Evolutionary conservation across 2,329 filamentous ascomycete genomes (phyloP).

Genomic region (Geoglossum cookeanum): DNA sequence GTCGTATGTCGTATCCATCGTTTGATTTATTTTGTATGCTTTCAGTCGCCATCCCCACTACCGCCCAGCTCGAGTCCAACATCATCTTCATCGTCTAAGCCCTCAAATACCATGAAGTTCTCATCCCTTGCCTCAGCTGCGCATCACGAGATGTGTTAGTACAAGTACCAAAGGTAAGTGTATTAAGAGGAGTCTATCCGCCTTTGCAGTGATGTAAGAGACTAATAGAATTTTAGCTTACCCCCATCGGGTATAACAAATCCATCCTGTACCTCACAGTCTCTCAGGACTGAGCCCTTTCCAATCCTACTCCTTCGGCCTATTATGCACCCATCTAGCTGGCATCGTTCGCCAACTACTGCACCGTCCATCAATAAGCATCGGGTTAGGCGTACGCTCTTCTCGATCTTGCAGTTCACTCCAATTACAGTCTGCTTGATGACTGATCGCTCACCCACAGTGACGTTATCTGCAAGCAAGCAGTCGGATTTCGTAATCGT

Average conservation of each 20-base stretch:
- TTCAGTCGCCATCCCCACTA: neutral
- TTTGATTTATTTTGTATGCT: neutral
- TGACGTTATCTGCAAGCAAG: conserved; percentile 74
- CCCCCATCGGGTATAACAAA: conserved; percentile 68
- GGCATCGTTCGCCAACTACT: conserved; percentile 64
- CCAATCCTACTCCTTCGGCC: conserved; percentile 67
- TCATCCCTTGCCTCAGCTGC: conserved; percentile 37
- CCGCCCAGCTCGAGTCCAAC: conserved; percentile 8
- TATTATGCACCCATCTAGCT: conserved; percentile 72
- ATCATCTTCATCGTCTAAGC: conserved; percentile 20
- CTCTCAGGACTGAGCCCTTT: conserved; percentile 59
- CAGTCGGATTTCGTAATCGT: conserved; percentile 70
- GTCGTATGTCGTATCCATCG: neutral
- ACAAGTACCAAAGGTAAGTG: neutral
- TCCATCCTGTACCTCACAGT: conserved; percentile 78
- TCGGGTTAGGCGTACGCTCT: conserved; percentile 68
- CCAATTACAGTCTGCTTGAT: conserved; percentile 87
- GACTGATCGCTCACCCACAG: conserved; percentile 71
- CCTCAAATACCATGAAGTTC: conserved; percentile 37
- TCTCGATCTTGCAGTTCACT: conserved; percentile 66
- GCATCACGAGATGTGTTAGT: conserved; percentile 5
- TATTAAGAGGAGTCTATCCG: neutral
- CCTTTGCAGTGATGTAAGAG: neutral
- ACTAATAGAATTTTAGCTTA: conserved; percentile 11
- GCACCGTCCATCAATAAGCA: conserved; percentile 89